Base-by-base conservation (phyloP, 495 filamentous ascomycete genomes). In the Penicillium macrosclerotiorum region DNA sequence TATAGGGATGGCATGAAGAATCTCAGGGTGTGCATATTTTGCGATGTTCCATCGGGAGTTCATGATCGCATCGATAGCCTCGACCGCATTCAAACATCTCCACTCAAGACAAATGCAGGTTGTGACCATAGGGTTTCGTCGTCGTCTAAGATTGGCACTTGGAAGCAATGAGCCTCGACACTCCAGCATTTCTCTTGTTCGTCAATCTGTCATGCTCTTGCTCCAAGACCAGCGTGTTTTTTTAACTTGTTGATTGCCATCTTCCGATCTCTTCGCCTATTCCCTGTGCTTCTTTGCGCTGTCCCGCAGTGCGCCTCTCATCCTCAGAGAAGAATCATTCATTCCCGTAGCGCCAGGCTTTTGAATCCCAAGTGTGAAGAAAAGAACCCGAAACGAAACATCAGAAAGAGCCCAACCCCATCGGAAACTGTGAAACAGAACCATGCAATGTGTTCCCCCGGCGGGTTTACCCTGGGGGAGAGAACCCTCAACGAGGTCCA, bases 341-440 rank as follows among this genome's bases (percentile, higher is more conserved):
- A 49, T 38, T 33, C 55, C 67, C 67, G 68, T 63, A 64, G 64
- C 69, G 64, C 67, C 69, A 62, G 63, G 64, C 65, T 69, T 69
- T 73, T 68, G 48, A 65, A 59, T 52, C 45, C 40, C 46, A 54
- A 47, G 54, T 19, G 8, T 14, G 27, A 36, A 57, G 40, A 51
- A 36, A n/a, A 37, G 25, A 35, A 45, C 19, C 38, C 42, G 52
- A 46, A 26, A 22, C 36, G 45, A 42, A 17, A 24, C 24, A 26
- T 9, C 8, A n/a, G n/a, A n/a, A n/a, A n/a, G n/a, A n/a, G n/a
- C n/a, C n/a, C n/a, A n/a, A n/a, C n/a, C n/a, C n/a, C n/a, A n/a
- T n/a, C n/a, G n/a, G 29, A 12, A 33, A 44, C 12, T 29, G 20
- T 34, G 25, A 52, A 42, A 41, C 9, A 47, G 20, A 39, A 25